Evolutionary conservation across 75 land plant genomes (phyloP).

Genomic region (Isoetes taiwanensis): DNA sequence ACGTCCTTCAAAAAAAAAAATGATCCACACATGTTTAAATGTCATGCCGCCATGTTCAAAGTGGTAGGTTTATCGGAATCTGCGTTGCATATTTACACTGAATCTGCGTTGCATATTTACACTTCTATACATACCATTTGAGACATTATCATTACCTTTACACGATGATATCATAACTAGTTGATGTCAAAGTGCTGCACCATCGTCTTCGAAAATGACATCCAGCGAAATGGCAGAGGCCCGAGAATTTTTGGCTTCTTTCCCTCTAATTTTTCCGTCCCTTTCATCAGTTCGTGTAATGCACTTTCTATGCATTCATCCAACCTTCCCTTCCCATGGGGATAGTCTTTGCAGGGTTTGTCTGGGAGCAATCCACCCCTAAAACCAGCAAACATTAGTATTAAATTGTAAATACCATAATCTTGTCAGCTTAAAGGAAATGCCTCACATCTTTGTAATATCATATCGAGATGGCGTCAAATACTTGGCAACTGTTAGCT

Average conservation of each 20-base stretch:
- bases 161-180: too few relatives aligned
- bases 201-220: conserved; percentile 15
- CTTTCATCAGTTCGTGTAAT: conserved; percentile 4
- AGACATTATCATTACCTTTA: too few relatives aligned
- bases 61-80: too few relatives aligned
- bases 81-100: too few relatives aligned
- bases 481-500: conserved; percentile 27
- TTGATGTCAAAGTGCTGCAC: too few relatives aligned
- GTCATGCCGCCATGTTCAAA: too few relatives aligned
- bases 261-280: not conserved
- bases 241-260: not conserved
- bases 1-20: too few relatives aligned
- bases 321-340: conserved; percentile 9
- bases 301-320: conserved; percentile 20
- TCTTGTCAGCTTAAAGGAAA: not conserved
- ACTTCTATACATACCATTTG: too few relatives aligned
- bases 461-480: conserved; percentile 26
- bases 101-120: too few relatives aligned
- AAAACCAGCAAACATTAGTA: not conserved
- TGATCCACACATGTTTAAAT: too few relatives aligned
- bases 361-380: conserved; percentile 29
- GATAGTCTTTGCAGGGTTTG: conserved; percentile 19
- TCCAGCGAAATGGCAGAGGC: conserved; percentile 25
- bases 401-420: not conserved
- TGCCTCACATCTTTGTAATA: conserved; percentile 14